A percentile compares a stretch with the other conserved stretches of the same genome.
Evolutionary conservation across 2,329 filamentous ascomycete genomes (phyloP).

Genomic region (Basipetospora chlamydospora): DNA sequence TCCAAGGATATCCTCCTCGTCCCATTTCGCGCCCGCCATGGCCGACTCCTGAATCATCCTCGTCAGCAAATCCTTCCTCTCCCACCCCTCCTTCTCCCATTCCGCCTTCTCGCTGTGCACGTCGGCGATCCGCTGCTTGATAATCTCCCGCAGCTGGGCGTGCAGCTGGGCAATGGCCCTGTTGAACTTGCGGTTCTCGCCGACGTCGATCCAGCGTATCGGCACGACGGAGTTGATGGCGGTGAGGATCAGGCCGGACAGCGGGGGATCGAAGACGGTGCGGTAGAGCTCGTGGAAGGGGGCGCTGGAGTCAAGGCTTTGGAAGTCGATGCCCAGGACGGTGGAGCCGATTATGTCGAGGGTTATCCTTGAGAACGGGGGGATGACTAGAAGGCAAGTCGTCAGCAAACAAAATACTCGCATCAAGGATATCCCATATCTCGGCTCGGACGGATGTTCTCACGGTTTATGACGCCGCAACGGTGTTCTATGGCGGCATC

Average conservation of each 20-base stretch:
- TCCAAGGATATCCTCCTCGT: conserved; percentile 13
- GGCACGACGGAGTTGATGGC: conserved; percentile 19
- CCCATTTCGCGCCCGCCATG: conserved; percentile 9
- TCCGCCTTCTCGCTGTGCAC: conserved; percentile 8
- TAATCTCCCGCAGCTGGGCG: conserved; percentile 13
- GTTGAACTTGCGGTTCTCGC: conserved; percentile 21
- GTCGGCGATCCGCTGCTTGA: conserved; percentile 13
- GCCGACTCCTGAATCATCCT: conserved; percentile 16
- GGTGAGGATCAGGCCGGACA: conserved; percentile 12
- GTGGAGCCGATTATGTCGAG: conserved; percentile 22
- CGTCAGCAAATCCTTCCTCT: conserved; percentile 4
- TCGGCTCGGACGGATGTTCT: too few species aligned
- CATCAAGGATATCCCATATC: too few species aligned
- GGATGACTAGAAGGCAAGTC: conserved; percentile 10
- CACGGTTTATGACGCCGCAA: conserved; percentile 9
- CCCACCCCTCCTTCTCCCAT: conserved; percentile 6
- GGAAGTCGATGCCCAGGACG: conserved; percentile 19
- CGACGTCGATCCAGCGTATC: conserved; percentile 21
- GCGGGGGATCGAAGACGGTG: conserved; percentile 12
- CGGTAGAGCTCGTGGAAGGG: conserved; percentile 16
- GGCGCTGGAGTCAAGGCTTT: conserved; percentile 12
- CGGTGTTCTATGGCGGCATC: conserved; percentile 9
- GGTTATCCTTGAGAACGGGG: conserved; percentile 16
- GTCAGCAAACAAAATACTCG: too few species aligned
- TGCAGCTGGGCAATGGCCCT: conserved; percentile 16